Evolutionary conservation across 208 protist genomes (phyloP).

Genomic region (Acanthamoeba triangularis): DNA sequence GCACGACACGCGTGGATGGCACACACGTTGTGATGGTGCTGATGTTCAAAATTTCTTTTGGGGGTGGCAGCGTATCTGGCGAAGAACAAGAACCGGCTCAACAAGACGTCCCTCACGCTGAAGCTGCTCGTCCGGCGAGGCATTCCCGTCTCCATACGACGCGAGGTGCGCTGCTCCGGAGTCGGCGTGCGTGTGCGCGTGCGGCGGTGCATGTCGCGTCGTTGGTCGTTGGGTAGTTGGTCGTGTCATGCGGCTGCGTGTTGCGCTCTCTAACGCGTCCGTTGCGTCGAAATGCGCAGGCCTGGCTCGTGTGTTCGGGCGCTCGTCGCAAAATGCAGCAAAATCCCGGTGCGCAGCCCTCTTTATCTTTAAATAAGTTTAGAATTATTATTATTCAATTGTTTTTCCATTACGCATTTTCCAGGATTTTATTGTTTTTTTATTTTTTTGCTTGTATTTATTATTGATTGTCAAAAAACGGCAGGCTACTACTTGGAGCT

Average conservation of each 20-base stretch:
- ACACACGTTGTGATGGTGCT: not conserved
- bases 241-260: no score
- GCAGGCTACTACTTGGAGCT: constrained; percentile 8
- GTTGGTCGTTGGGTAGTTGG: no score
- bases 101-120: constrained; percentile 48
- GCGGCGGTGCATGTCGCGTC: not conserved
- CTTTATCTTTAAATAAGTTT: not conserved
- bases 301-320: constrained; percentile 62
- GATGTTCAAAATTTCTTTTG: no score
- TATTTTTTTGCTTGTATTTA: not conserved
- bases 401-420: not conserved
- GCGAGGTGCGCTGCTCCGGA: not conserved
- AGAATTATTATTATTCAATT: not conserved
- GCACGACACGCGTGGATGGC: no score
- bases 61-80: constrained; percentile 29
- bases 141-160: constrained; percentile 10
- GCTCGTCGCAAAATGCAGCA: constrained; percentile 46
- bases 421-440: no score
- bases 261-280: no score
- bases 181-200: not conserved
- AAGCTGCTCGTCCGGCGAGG: constrained; percentile 33
- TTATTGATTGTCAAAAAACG: not conserved
- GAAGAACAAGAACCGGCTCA: constrained; percentile 57
- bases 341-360: not conserved
- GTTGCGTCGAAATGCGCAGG: not conserved